phyloP scores from a whole-genome alignment of 23 red algal genomes.

The Gracilaria domingensis region DNA sequence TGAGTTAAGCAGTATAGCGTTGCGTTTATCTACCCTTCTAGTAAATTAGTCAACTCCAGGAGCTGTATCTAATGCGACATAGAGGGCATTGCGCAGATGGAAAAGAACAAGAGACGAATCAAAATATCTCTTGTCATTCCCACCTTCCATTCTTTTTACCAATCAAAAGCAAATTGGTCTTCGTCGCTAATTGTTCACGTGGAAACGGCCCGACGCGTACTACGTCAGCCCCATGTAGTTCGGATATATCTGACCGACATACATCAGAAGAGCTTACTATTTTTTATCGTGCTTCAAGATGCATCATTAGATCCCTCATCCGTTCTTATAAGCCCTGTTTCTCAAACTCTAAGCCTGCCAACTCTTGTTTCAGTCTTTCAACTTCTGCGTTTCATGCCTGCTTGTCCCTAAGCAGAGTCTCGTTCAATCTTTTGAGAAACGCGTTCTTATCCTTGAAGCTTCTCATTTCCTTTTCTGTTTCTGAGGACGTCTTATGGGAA shows the following conservation, averaged over 20 bases:
- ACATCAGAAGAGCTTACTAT: conserved; percentile 41
- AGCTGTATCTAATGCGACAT: not conserved
- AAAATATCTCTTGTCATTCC: not conserved
- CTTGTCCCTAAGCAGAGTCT: conserved; percentile 78
- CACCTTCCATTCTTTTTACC: too few relatives aligned
- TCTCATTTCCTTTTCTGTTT: conserved; percentile 58
- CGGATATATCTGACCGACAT: conserved; percentile 65
- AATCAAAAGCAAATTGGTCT: conserved; percentile 37
- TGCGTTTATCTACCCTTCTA: not conserved
- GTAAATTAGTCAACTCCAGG: not conserved
- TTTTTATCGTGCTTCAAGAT: conserved; percentile 56
- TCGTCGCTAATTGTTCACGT: conserved; percentile 55
- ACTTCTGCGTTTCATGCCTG: conserved; percentile 56
- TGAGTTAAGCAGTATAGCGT: not conserved
- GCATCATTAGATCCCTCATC: conserved; percentile 66
- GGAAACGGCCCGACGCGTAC: conserved; percentile 60
- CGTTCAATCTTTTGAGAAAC: conserved; percentile 82
- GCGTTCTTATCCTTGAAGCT: conserved; percentile 69
- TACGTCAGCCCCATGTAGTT: conserved; percentile 51
- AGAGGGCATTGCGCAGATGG: not conserved
- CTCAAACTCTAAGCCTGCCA: conserved; percentile 12
- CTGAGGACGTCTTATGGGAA: conserved; percentile 19
- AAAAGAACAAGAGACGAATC: not conserved
- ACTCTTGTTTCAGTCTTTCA: conserved; percentile 1
- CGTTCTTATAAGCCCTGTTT: conserved; percentile 52